Base-by-base conservation (phyloP, 2,329 filamentous ascomycete species). In the Fusarium lateritium region DNA sequence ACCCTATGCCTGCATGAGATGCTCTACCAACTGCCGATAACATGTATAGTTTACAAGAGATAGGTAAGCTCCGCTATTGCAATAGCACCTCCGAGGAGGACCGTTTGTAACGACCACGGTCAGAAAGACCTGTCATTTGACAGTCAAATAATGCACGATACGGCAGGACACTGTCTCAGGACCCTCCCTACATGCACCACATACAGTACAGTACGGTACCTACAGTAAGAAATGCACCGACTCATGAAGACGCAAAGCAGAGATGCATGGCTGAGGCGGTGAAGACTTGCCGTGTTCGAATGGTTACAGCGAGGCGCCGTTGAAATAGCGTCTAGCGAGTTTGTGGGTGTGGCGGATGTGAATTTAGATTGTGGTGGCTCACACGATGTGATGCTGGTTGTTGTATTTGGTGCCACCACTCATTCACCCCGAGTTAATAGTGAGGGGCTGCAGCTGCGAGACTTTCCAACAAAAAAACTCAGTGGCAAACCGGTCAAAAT, bases 241-340 rank as follows among this genome's bases (percentile, higher is more conserved):
- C 40, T 66, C 45, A 36, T 52, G 40, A 50, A 44, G 34, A 59
- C 46, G 62, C 54, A 53, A 21, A 65, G 34, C 59, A 67, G 53
- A 68, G 36, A 65, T 43, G 52, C 60, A 53, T 47, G 60, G 26
- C 53, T 68, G 65, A 68, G 65, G 65, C 65, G 65, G 65, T 68
- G 65, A 68, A 55, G 45, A 59, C 26, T 45, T 62, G 52, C 36
- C 46, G 46, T 44, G 44, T 44, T 50, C 19, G 40, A 42, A 56
- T 17, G 51, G 64, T 67, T 47, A 53, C 51, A 53, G 31, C 50
- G 59, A 62, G 46, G 43, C 43, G 34, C 24, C 34, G 36, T 49
- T 56, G 53, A 46, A 22, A 45, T 56, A 44, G 56, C 46, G 45
- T 42, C 42, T 31, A 57, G 19, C 56, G 31, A 21, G 49, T 21